Percentiles rank a stretch among this genome's conserved stretches.
These are phyloP conservation scores for Cytospora piceae DNA, from an alignment of 2,329 filamentous ascomycete species.

Conservation along the genomic window DNA sequence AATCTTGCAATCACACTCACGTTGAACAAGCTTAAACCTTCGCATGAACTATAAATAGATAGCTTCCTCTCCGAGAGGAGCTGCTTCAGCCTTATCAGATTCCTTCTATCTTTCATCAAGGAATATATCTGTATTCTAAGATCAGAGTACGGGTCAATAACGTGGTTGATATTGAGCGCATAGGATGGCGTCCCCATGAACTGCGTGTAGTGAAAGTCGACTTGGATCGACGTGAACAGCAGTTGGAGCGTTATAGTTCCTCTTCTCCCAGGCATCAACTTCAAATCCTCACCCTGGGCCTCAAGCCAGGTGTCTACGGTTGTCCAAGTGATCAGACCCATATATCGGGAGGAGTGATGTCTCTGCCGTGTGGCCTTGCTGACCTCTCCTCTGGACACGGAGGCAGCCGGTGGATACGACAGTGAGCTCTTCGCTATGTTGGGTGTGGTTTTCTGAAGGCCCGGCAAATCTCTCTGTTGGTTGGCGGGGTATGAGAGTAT, in stretches of 20 bases:
- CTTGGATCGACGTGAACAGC: not conserved
- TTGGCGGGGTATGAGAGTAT: too few species aligned
- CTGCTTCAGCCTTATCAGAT: not conserved
- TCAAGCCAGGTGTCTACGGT: not conserved
- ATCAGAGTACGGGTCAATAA: not conserved
- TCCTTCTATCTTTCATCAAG: not conserved
- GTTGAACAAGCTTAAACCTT: not conserved
- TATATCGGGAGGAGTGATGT: not conserved
- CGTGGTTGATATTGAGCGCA: not conserved
- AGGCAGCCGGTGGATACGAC: not conserved
- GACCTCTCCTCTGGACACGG: not conserved
- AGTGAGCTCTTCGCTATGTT: not conserved
- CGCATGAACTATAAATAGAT: not conserved
- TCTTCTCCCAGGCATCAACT: not conserved
- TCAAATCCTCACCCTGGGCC: not conserved
- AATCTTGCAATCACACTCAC: not conserved
- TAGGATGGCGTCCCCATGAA: slow-evolving; percentile 8
- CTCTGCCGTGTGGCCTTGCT: not conserved
- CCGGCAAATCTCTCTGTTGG: not conserved
- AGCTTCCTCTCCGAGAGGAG: not conserved
- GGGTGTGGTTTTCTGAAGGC: accelerated
- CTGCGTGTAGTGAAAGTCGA: not conserved
- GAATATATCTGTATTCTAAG: not conserved
- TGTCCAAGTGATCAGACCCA: slow-evolving; percentile 4
- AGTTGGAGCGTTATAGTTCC: not conserved